These are phyloP conservation scores for Keqinozyma sinolaborantium DNA, from an alignment of 1,139 yeast genomes.

Conservation along the genomic window DNA sequence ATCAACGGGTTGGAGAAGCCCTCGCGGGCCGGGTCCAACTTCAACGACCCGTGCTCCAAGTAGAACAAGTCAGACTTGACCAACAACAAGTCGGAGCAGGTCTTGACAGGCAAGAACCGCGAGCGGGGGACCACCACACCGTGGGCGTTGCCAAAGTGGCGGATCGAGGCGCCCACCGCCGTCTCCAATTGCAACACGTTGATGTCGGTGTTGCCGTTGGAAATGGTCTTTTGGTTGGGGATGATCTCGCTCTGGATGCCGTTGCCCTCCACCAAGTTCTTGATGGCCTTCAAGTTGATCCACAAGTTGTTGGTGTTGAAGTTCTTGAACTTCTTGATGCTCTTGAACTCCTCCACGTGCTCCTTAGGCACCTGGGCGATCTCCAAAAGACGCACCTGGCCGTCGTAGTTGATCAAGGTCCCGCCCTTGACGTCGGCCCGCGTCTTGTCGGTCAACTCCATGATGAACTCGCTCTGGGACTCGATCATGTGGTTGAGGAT, in stretches of 20 bases:
- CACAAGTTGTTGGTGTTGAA: conserved; percentile 97
- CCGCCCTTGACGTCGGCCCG: conserved; percentile 99
- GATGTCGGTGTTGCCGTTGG: conserved; percentile 71
- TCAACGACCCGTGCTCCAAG: conserved; percentile 88
- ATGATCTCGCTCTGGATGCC: conserved; percentile 89
- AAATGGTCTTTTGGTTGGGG: conserved; percentile 86
- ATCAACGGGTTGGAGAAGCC: conserved; percentile 89
- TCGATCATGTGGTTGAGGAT: conserved; percentile 92
- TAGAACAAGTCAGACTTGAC: conserved; percentile 95
- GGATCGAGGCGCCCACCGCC: conserved; percentile 98
- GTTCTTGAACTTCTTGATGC: conserved; percentile 95
- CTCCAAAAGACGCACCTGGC: conserved; percentile 90
- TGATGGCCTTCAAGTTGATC: conserved; percentile 93
- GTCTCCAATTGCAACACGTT: conserved; percentile 95
- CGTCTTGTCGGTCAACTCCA: conserved; percentile 98
- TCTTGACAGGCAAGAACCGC: conserved; percentile 96
- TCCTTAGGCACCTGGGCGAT: conserved; percentile 99
- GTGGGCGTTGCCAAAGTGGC: conserved; percentile 92
- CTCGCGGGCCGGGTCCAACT: conserved; percentile 79
- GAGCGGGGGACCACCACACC: conserved; percentile 98
- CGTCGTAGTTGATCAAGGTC: conserved; percentile 93
- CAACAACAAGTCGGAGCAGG: conserved; percentile 88
- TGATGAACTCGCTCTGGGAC: conserved; percentile 87
- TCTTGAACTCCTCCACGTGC: conserved; percentile 96
- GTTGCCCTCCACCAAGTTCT: conserved; percentile 83